Evolutionary conservation across 331 rosid genomes (phyloP).

Genomic region (Erythrophleum ivorense): DNA sequence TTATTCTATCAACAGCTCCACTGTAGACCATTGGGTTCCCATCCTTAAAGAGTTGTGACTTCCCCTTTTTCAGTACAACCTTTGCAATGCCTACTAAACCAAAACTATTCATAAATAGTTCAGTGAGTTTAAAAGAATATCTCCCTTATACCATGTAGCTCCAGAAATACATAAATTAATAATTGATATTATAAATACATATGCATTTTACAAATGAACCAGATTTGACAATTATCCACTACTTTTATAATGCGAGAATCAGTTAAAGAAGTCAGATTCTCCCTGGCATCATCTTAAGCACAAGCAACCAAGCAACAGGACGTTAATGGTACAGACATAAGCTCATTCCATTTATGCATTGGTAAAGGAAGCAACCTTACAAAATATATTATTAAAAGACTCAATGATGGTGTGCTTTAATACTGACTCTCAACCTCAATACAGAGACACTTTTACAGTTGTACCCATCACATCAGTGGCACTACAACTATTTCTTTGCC

Average conservation of each 20-base stretch:
- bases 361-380: no score
- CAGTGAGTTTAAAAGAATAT: slow-evolving; percentile 31
- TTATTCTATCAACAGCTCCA: slow-evolving; percentile 91
- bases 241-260: background rate
- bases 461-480: no score
- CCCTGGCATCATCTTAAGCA: background rate
- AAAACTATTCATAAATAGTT: slow-evolving; percentile 44
- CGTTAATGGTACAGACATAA: background rate
- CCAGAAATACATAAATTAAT: background rate
- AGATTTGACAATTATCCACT: background rate
- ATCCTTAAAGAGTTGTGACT: slow-evolving; percentile 93
- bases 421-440: no score
- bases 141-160: slow-evolving; percentile 3
- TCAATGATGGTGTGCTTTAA: background rate
- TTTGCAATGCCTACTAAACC: slow-evolving; percentile 76
- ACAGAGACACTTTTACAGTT: no score
- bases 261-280: background rate
- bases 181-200: background rate
- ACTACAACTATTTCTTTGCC: no score
- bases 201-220: background rate
- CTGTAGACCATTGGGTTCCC: slow-evolving; percentile 98
- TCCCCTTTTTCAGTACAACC: slow-evolving; percentile 90
- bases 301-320: background rate
- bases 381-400: background rate
- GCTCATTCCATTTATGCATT: background rate